Percentiles rank a stretch among this genome's conserved stretches.
Evolutionary conservation across 768 basidiomycete species (phyloP).

Genomic region (Lactarius sp.): DNA sequence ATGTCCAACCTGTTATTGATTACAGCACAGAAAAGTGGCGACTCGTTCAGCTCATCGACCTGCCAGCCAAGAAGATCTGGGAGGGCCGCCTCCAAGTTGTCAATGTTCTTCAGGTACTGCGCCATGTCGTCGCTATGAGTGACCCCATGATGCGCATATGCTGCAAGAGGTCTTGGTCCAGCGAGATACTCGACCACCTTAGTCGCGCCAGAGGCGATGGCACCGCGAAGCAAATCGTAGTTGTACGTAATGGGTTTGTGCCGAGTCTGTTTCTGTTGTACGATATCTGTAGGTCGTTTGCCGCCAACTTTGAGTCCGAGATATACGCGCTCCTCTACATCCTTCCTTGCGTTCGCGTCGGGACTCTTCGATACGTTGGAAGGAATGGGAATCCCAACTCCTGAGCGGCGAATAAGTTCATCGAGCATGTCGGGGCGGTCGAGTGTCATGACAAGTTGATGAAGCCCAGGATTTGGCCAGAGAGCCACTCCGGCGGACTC

Average conservation of each 20-base stretch:
- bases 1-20: conserved; percentile 34
- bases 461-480: conserved; percentile 26
- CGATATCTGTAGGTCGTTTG: conserved; percentile 55
- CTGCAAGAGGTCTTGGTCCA: conserved; percentile 42
- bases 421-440: conserved; percentile 52
- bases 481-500: conserved; percentile 32
- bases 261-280: conserved; percentile 25
- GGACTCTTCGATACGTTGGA: conserved; percentile 32
- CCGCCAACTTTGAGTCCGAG: conserved; percentile 59
- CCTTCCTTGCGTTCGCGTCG: conserved; percentile 34
- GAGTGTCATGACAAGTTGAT: conserved; percentile 29
- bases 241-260: neutral
- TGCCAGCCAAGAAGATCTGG: conserved; percentile 51
- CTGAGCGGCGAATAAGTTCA: conserved; percentile 51
- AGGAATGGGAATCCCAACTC: conserved; percentile 30
- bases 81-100: conserved; percentile 39
- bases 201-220: conserved; percentile 8
- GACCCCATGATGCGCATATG: conserved; percentile 47
- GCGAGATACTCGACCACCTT: conserved; percentile 46
- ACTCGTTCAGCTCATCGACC: conserved; percentile 45
- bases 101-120: conserved; percentile 37
- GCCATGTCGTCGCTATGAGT: conserved; percentile 42
- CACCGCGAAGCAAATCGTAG: conserved; percentile 7
- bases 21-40: conserved; percentile 46
- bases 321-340: conserved; percentile 39